phyloP scores from a whole-genome alignment of 2,329 filamentous ascomycete genomes.

The Pseudomassariella vexata region DNA sequence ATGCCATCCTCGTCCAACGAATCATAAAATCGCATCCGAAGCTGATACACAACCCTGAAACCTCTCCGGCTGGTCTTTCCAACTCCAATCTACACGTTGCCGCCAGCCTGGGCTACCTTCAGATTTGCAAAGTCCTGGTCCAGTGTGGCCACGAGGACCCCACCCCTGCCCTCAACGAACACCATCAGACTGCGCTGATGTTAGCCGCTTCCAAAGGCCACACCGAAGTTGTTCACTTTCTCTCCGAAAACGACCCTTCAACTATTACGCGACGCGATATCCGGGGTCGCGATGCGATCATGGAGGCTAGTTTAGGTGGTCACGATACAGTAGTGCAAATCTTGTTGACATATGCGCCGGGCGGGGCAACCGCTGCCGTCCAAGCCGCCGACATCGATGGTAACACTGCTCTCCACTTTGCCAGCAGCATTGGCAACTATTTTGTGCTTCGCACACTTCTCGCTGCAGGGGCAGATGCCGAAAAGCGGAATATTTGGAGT shows the following conservation, averaged over 20 bases:
- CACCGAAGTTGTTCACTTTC: slow-evolving; percentile 66
- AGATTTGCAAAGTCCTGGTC: slow-evolving; percentile 66
- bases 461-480: slow-evolving; percentile 70
- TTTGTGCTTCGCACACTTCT: slow-evolving; percentile 72
- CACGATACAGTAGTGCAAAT: slow-evolving; percentile 62
- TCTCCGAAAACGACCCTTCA: slow-evolving; percentile 58
- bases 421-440: slow-evolving; percentile 74
- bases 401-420: slow-evolving; percentile 86
- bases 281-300: slow-evolving; percentile 65
- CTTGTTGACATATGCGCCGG: slow-evolving; percentile 54
- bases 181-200: slow-evolving; percentile 77
- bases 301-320: slow-evolving; percentile 55
- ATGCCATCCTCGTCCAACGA: slow-evolving; percentile 65
- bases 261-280: slow-evolving; percentile 62
- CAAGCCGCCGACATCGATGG: slow-evolving; percentile 61
- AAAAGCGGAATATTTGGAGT: slow-evolving; percentile 66
- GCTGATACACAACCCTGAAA: slow-evolving; percentile 75
- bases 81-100: slow-evolving; percentile 84
- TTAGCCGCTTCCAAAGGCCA: slow-evolving; percentile 66
- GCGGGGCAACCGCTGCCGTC: slow-evolving; percentile 47
- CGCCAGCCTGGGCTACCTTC: slow-evolving; percentile 63
- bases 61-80: slow-evolving; percentile 58
- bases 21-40: slow-evolving; percentile 68
- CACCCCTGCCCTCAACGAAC: slow-evolving; percentile 70
- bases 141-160: slow-evolving; percentile 69